phyloP scores from a whole-genome alignment of 1,284 basidiomycete species.

The Puccinia triticina region DNA sequence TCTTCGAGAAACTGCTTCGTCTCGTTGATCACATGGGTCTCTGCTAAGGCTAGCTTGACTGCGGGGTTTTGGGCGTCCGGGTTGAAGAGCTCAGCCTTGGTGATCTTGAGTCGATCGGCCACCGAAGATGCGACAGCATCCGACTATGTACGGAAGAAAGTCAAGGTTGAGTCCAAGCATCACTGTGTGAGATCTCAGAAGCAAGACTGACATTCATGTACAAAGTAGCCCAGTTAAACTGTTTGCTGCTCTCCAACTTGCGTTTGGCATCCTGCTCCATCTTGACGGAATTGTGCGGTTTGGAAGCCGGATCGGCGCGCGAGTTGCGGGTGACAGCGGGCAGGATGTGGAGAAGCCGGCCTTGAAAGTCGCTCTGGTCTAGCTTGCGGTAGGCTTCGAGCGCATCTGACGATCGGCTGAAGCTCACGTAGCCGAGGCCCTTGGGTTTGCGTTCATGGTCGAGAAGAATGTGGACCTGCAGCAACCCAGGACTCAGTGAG shows the following conservation, averaged over 20 bases:
- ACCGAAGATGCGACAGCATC: conserved; percentile 84
- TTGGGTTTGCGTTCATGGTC: conserved; percentile 73
- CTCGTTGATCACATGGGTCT: conserved; percentile 93
- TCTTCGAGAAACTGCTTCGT: conserved; percentile 80
- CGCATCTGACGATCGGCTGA: conserved; percentile 70
- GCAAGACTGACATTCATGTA: conserved; percentile 87
- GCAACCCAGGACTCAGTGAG: conserved; percentile 28
- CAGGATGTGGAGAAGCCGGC: conserved; percentile 84
- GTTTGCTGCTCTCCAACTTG: conserved; percentile 74
- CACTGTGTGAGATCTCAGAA: conserved; percentile 2
- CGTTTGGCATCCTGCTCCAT: conserved; percentile 68
- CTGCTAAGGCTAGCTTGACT: conserved; percentile 91
- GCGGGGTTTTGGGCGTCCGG: conserved; percentile 64
- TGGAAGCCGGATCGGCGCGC: conserved; percentile 57
- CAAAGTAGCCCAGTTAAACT: conserved; percentile 93
- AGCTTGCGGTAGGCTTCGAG: conserved; percentile 75
- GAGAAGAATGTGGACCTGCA: conserved; percentile 79
- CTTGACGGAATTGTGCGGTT: conserved; percentile 61
- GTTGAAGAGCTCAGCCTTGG: conserved; percentile 84
- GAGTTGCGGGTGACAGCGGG: conserved; percentile 73
- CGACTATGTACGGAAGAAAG: conserved; percentile 65
- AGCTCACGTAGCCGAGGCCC: conserved; percentile 81
- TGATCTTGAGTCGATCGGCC: conserved; percentile 76
- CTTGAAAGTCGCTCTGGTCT: conserved; percentile 87
- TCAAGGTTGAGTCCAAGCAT: neutral